Evolutionary conservation across 805 yeast genomes (phyloP).

Genomic region (Metschnikowia santaceciliae): DNA sequence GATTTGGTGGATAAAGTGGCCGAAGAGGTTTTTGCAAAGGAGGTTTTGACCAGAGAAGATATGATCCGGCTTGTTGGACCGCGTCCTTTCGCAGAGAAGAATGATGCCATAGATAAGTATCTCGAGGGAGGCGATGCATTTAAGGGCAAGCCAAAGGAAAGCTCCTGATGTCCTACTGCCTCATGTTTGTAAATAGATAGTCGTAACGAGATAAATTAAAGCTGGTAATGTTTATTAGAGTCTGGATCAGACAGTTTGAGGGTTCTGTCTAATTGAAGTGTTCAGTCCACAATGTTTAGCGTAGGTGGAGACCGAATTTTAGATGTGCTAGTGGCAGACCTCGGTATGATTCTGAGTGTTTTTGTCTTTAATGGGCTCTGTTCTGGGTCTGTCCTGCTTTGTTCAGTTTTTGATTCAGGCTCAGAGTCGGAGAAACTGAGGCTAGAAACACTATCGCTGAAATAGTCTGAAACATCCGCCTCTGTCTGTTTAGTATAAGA

Average conservation of each 20-base stretch:
- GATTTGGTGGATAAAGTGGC: constrained; percentile 69
- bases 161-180: background rate
- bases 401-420: no score
- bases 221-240: background rate
- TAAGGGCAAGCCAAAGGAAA: constrained; percentile 27
- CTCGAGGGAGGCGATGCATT: constrained; percentile 49
- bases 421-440: constrained; percentile 6
- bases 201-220: background rate
- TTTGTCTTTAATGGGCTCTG: background rate
- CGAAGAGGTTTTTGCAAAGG: constrained; percentile 64
- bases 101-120: constrained; percentile 89
- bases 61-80: constrained; percentile 74
- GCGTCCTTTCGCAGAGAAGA: constrained; percentile 72
- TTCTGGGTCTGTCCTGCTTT: background rate
- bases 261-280: background rate
- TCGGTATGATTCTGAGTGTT: background rate
- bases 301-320: background rate
- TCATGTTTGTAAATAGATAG: background rate
- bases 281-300: constrained; percentile 1
- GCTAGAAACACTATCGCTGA: constrained; percentile 12
- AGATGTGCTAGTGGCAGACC: background rate
- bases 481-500: background rate
- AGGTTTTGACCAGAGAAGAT: constrained; percentile 77
- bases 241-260: no score
- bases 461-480: constrained; percentile 7